A percentile compares a stretch with the other conserved stretches of the same genome.
phyloP scores from a whole-genome alignment of 345 rosid genomes.

The Leavenworthia alabamica region DNA sequence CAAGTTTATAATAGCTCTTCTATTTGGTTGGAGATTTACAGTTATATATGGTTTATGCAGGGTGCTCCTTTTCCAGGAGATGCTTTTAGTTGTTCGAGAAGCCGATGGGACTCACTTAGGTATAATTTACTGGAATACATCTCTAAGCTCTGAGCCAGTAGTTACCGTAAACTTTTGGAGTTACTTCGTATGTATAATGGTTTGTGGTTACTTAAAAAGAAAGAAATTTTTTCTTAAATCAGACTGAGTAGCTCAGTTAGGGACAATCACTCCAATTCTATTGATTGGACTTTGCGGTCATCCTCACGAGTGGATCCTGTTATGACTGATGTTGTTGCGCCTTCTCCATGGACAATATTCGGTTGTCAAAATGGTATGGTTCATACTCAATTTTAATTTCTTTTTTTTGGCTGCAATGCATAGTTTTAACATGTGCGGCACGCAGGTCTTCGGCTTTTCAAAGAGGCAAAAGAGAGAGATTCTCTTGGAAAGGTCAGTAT shows the following conservation, averaged over 20 bases:
- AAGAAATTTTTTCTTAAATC: constrained; percentile 17
- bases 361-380: constrained; percentile 84
- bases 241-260: constrained; percentile 58
- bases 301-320: constrained; percentile 46
- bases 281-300: constrained; percentile 73
- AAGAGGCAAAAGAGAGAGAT: constrained; percentile 84
- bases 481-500: constrained; percentile 55
- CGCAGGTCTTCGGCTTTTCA: constrained; percentile 83
- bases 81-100: constrained; percentile 49
- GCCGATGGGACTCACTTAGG: constrained; percentile 73
- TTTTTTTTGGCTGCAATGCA: not conserved
- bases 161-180: not conserved
- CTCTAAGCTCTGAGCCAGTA: not conserved
- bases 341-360: constrained; percentile 91
- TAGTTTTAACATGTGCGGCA: constrained; percentile 6
- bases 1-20: not conserved
- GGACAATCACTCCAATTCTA: constrained; percentile 38
- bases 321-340: constrained; percentile 83
- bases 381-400: not conserved
- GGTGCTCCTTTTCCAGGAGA: constrained; percentile 45
- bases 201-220: not conserved
- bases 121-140: not conserved
- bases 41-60: constrained; percentile 38
- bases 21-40: constrained; percentile 21
- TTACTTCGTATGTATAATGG: not conserved